A percentile compares a stretch with the other conserved stretches of the same genome.
Conservation (phyloP, 2,329 filamentous ascomycete genomes). For the Gnomoniopsis smithogilvyi region DNA sequence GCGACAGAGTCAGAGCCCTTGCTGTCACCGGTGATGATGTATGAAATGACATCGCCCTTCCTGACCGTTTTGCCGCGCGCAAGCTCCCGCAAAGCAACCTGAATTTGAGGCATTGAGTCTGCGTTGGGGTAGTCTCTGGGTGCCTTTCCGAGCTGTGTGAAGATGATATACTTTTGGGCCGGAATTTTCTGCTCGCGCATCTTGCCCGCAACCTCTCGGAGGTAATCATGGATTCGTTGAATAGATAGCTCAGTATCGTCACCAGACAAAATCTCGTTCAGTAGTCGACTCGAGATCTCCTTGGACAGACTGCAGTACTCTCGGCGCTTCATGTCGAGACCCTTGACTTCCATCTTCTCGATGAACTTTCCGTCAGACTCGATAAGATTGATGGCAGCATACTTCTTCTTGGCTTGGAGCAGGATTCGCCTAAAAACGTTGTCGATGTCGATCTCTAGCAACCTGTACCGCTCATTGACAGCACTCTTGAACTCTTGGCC, state of each 20-base stretch:
- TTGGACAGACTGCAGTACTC: constrained; percentile 96
- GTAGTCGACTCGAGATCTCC: constrained; percentile 82
- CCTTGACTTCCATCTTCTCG: constrained; percentile 96
- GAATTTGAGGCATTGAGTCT: constrained; percentile 93
- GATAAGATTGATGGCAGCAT: constrained; percentile 91
- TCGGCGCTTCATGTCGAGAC: constrained; percentile 94
- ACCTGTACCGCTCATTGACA: constrained; percentile 88
- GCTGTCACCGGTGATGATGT: constrained; percentile 81
- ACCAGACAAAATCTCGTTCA: constrained; percentile 93
- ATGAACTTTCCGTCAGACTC: constrained; percentile 85
- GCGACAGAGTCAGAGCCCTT: constrained; percentile 67
- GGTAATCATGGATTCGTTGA: constrained; percentile 87
- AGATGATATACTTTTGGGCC: constrained; percentile 90
- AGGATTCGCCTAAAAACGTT: constrained; percentile 93
- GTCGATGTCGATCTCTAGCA: constrained; percentile 97
- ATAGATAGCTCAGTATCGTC: constrained; percentile 88
- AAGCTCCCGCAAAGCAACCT: constrained; percentile 87
- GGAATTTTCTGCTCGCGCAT: constrained; percentile 81
- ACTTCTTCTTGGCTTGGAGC: constrained; percentile 98
- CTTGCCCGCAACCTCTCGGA: constrained; percentile 76
- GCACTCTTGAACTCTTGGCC: constrained; percentile 92
- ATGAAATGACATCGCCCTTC: constrained; percentile 93
- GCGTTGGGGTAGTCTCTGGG: constrained; percentile 93
- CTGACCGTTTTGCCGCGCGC: constrained; percentile 83
- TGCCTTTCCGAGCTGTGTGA: constrained; percentile 92